These are phyloP conservation scores for Ceratocystis eucalypticola DNA, from an alignment of 2,329 filamentous ascomycete species.

Conservation along the genomic window DNA sequence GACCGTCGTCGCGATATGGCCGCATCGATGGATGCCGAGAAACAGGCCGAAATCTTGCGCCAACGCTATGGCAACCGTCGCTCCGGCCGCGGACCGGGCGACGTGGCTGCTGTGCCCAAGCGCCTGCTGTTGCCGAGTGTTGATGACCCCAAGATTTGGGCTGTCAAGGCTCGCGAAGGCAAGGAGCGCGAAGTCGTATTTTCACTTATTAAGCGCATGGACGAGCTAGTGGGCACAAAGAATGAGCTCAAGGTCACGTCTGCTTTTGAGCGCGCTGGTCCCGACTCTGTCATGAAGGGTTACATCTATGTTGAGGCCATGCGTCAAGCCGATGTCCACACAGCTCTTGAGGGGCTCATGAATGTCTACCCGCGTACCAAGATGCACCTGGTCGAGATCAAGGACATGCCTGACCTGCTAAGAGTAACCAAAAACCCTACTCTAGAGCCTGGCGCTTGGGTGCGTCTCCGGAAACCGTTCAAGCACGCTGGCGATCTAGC, in stretches of 20 bases:
- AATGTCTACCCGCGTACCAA: slow-evolving; percentile 83
- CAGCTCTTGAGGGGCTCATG: slow-evolving; percentile 68
- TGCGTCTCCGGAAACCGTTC: slow-evolving; percentile 65
- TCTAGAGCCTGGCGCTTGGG: slow-evolving; percentile 78
- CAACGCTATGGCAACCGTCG: slow-evolving; percentile 78
- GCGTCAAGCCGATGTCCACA: slow-evolving; percentile 71
- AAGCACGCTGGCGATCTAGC: slow-evolving; percentile 84
- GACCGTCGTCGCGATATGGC: slow-evolving; percentile 83
- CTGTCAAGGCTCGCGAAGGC: slow-evolving; percentile 80
- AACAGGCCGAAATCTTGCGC: slow-evolving; percentile 73
- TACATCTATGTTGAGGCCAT: slow-evolving; percentile 92
- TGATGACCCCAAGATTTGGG: slow-evolving; percentile 93
- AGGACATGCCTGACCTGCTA: slow-evolving; percentile 95
- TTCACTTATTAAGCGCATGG: slow-evolving; percentile 74
- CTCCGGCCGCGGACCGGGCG: slow-evolving; percentile 47
- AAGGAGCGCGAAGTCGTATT: slow-evolving; percentile 90
- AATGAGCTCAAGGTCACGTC: slow-evolving; percentile 75
- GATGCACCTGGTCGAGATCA: slow-evolving; percentile 80
- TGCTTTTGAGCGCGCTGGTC: slow-evolving; percentile 75
- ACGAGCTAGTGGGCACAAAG: slow-evolving; percentile 64
- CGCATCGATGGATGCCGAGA: slow-evolving; percentile 80
- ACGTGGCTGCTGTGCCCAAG: slow-evolving; percentile 69
- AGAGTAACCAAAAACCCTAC: slow-evolving; percentile 76
- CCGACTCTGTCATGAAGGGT: slow-evolving; percentile 72
- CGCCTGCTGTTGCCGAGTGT: slow-evolving; percentile 80